Evolutionary conservation across 2,329 filamentous ascomycete species (phyloP).

Genomic region (Tympanopsis confertula): DNA sequence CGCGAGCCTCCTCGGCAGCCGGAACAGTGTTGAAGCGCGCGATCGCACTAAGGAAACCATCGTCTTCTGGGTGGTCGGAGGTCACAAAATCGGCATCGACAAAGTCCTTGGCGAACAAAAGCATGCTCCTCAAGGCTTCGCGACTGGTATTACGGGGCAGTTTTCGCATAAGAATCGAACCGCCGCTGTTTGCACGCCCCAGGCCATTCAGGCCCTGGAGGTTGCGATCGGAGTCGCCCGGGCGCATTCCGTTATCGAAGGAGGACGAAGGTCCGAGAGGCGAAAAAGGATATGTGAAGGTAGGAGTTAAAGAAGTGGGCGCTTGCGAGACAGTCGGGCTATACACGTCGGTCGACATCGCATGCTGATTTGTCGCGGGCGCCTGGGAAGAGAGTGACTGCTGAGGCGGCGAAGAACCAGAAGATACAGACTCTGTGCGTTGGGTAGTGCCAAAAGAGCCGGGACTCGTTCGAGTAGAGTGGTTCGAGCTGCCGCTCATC

Average conservation of each 20-base stretch:
- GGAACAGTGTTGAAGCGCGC: constrained; percentile 43
- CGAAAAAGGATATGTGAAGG: constrained; percentile 22
- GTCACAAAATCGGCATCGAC: constrained; percentile 44
- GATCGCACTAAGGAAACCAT: constrained; percentile 41
- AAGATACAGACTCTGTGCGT: constrained; percentile 23
- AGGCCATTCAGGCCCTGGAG: constrained; percentile 21
- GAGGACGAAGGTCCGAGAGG: constrained; percentile 20
- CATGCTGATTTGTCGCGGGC: constrained; percentile 23
- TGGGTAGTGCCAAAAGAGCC: constrained; percentile 23
- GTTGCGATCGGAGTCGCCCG: constrained; percentile 18
- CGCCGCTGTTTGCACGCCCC: constrained; percentile 10
- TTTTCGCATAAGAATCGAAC: constrained; percentile 42
- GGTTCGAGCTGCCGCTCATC: constrained; percentile 25
- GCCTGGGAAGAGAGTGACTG: constrained; percentile 18
- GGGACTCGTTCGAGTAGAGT: constrained; percentile 26
- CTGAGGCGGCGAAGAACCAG: constrained; percentile 22
- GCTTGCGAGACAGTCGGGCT: constrained; percentile 21
- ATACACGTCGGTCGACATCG: constrained; percentile 28
- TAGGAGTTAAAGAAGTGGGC: constrained; percentile 16
- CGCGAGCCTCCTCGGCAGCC: constrained; percentile 46
- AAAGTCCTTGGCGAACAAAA: constrained; percentile 54
- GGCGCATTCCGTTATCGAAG: constrained; percentile 22
- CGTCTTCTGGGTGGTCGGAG: constrained; percentile 40
- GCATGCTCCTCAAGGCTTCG: constrained; percentile 48
- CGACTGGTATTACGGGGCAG: constrained; percentile 44